Evolutionary conservation across 257 asterid genomes (phyloP).

Genomic region (Solanum chilense): DNA sequence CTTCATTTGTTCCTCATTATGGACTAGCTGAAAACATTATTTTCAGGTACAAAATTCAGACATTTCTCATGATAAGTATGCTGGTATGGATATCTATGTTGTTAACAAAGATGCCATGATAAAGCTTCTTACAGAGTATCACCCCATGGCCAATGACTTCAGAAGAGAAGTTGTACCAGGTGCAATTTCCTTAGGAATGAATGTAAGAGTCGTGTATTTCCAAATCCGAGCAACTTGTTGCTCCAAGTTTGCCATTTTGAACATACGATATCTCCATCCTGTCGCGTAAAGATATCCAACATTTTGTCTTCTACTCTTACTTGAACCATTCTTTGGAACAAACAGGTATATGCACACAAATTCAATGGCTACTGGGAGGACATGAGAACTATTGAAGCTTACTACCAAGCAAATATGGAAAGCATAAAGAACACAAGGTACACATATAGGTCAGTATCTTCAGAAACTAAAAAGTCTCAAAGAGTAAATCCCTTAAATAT

Average conservation of each 20-base stretch:
- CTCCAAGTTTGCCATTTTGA: background rate
- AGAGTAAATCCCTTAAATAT: background rate
- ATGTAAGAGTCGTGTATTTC: constrained; percentile 24
- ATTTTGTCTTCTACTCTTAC: background rate
- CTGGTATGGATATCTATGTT: constrained; percentile 79
- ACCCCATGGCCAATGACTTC: constrained; percentile 58
- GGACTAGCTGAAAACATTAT: background rate
- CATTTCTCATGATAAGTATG: constrained; percentile 1
- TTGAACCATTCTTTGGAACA: background rate
- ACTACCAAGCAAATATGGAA: constrained; percentile 69
- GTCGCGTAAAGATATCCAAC: background rate
- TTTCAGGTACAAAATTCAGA: constrained; percentile 25
- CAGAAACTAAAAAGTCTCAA: background rate
- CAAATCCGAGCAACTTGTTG: background rate
- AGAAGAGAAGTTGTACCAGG: constrained; percentile 57
- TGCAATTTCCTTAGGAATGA: constrained; percentile 75
- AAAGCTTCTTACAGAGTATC: constrained; percentile 50
- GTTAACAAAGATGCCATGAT: constrained; percentile 54
- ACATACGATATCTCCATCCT: background rate
- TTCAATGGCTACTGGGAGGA: constrained; percentile 87
- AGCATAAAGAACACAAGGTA: constrained; percentile 27
- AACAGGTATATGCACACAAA: constrained; percentile 42
- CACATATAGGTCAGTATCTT: constrained; percentile 38
- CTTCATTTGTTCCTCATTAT: background rate
- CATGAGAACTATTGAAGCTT: constrained; percentile 69